Evolutionary conservation across 1,139 yeast species (phyloP).

Genomic region (Keqinozyma sinolaborantium): DNA sequence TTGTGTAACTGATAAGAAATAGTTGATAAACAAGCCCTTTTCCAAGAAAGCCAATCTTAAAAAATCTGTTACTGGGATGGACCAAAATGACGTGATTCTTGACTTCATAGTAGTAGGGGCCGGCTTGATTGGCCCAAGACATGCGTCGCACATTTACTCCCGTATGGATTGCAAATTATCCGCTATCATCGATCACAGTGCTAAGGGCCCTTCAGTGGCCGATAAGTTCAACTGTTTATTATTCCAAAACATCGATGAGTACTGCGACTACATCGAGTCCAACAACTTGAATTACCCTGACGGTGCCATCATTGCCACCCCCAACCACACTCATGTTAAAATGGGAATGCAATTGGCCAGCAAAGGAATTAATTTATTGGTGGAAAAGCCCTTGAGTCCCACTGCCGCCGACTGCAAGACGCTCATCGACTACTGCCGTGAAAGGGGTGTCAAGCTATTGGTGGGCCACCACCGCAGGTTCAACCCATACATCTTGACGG

Average conservation of each 20-base stretch:
- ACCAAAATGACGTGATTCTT: slow-evolving; percentile 1
- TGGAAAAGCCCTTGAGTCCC: slow-evolving; percentile 37
- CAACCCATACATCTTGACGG: slow-evolving; percentile 33
- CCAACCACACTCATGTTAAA: slow-evolving; percentile 35
- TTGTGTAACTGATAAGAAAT: neutral
- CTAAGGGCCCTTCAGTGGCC: slow-evolving; percentile 36
- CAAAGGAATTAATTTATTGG: slow-evolving; percentile 30
- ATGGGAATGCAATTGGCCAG: slow-evolving; percentile 31
- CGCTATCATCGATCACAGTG: slow-evolving; percentile 38
- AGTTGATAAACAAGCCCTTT: no score
- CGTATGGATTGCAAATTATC: slow-evolving; percentile 21
- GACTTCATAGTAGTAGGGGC: slow-evolving; percentile 24
- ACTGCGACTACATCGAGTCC: slow-evolving; percentile 24
- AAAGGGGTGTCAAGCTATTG: slow-evolving; percentile 22
- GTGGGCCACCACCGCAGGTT: slow-evolving; percentile 42
- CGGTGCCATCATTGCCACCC: slow-evolving; percentile 40
- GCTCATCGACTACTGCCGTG: slow-evolving; percentile 20
- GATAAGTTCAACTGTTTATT: slow-evolving; percentile 22
- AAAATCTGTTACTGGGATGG: neutral
- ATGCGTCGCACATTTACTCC: slow-evolving; percentile 28
- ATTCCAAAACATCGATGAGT: slow-evolving; percentile 25
- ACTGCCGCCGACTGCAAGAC: slow-evolving; percentile 29
- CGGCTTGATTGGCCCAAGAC: slow-evolving; percentile 42
- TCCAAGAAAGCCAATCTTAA: neutral
- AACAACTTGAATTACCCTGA: slow-evolving; percentile 21